Base-by-base conservation (phyloP, 1,139 yeast genomes). In the Casaregolazyma suthepensis region DNA sequence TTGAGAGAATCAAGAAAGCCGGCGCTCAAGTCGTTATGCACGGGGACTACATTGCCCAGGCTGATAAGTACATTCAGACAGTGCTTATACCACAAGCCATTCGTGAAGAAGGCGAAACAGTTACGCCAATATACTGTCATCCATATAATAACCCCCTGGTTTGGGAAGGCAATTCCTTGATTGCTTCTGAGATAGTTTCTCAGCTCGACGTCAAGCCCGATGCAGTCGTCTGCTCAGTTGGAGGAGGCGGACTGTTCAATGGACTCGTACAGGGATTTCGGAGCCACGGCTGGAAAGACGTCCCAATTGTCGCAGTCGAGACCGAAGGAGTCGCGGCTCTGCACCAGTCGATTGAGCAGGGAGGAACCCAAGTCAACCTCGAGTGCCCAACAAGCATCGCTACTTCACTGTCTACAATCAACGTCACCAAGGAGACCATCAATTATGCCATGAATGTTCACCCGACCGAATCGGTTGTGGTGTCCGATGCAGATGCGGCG, bases 191-290 rank as follows among this genome's bases (percentile, higher is more conserved):
- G 63, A 71, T 84, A 7, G 72, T 75, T 3, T 63, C 63, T 1
- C 82, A 80, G 59, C 35, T 20, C 35, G 54, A 65, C 3, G 51
- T 59, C 17, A 71, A 70, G 48, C 73, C 85, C 9, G 81, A 78
- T 60, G 87, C 83, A 0, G 72, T 85, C 43, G 79, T 84, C 1
- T 83, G 89, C 66, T 81, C 88, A 40, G 81, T 83, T 46, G 93
- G 91, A 10, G 93, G 91, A 1, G 91, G 90, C 13, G 91, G 91
- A 1, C 71, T 85, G 50, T 83, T 78, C 69, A 78, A 78, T 63
- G 91, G 93, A 0, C 67, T 85, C 3, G 79, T 82, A 40, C 72
- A 74, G 55, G 91, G 90, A 0, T 67, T 85, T 54, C 66, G 71
- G 42, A 70, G 72, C 45, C 69, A 77, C 57, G 66, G 70, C 1